phyloP scores from a whole-genome alignment of 768 basidiomycete genomes.

The Coprinellus micaceus region DNA sequence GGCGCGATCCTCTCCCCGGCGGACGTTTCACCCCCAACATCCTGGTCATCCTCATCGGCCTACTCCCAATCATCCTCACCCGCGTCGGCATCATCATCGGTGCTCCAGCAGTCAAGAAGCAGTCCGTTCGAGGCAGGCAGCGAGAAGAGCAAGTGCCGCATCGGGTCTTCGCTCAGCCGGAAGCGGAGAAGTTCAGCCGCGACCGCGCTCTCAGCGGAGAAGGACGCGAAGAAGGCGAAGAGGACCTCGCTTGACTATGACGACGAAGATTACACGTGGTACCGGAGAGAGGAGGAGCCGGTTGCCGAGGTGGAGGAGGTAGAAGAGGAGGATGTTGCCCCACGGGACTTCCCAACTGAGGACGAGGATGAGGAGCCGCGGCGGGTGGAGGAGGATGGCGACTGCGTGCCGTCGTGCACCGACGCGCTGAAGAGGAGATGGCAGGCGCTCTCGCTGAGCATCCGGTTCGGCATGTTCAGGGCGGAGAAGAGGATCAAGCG shows the following conservation, averaged over 20 bases:
- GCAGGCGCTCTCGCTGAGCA: constrained; percentile 53
- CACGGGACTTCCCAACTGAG: too few species aligned
- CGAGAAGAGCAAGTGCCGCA: not conserved
- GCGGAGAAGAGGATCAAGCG: constrained; percentile 33
- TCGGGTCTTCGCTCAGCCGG: constrained; percentile 4
- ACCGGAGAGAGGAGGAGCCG: not conserved
- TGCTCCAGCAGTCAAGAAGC: not conserved
- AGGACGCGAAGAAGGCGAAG: not conserved
- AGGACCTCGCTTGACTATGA: not conserved
- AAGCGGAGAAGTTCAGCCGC: constrained; percentile 7
- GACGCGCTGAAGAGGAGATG: constrained; percentile 54
- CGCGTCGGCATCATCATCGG: constrained; percentile 1
- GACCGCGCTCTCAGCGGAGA: constrained; percentile 1
- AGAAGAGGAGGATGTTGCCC: constrained; percentile 8
- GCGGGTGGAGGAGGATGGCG: constrained; percentile 20
- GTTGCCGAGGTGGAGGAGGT: constrained; percentile 12
- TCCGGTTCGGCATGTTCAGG: constrained; percentile 58
- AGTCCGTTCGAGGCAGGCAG: not conserved
- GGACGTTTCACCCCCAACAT: not conserved
- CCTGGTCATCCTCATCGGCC: constrained; percentile 2
- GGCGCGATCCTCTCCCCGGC: constrained; percentile 7
- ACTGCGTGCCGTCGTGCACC: constrained; percentile 54
- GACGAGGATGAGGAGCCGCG: constrained; percentile 7
- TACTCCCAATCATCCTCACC: constrained; percentile 6
- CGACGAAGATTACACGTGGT: not conserved